Percentiles rank a stretch among this genome's conserved stretches.
These are phyloP conservation scores for Acanthamoeba triangularis DNA, from an alignment of 208 protist genomes.

Conservation along the genomic window DNA sequence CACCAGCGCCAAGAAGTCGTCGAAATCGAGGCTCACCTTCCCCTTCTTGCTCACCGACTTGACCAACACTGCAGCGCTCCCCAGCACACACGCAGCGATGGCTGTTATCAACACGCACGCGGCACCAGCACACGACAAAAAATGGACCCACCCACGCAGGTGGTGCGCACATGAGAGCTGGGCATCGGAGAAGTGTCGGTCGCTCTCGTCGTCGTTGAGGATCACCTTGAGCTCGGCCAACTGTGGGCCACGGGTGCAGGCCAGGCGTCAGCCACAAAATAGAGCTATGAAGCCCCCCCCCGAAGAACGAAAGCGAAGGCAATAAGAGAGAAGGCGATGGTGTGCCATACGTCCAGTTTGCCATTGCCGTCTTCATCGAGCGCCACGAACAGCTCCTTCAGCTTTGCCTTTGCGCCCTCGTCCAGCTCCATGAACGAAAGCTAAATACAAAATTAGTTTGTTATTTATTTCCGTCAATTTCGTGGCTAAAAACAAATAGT, in stretches of 20 bases:
- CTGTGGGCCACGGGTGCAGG: no score
- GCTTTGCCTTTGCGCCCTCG: background rate
- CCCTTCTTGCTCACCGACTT: conserved; percentile 26
- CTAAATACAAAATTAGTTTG: no score
- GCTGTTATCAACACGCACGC: no score
- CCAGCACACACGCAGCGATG: background rate
- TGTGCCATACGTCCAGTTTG: background rate
- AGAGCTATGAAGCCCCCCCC: no score
- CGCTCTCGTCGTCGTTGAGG: background rate
- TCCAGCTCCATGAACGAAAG: background rate
- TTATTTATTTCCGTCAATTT: no score
- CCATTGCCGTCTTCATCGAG: background rate
- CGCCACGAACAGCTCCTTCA: conserved; percentile 12
- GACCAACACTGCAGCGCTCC: background rate
- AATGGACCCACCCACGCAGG: no score
- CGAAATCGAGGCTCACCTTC: conserved; percentile 5
- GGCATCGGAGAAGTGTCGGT: background rate
- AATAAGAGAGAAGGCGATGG: background rate
- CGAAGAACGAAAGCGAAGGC: background rate
- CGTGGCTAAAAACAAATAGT: no score
- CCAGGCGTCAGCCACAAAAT: no score
- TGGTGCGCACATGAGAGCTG: background rate
- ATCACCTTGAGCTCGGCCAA: conserved; percentile 9
- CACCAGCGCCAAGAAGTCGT: background rate
- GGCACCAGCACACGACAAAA: no score